Conservation (phyloP, 2,329 filamentous ascomycete species). For the Cladosporium sp. region DNA sequence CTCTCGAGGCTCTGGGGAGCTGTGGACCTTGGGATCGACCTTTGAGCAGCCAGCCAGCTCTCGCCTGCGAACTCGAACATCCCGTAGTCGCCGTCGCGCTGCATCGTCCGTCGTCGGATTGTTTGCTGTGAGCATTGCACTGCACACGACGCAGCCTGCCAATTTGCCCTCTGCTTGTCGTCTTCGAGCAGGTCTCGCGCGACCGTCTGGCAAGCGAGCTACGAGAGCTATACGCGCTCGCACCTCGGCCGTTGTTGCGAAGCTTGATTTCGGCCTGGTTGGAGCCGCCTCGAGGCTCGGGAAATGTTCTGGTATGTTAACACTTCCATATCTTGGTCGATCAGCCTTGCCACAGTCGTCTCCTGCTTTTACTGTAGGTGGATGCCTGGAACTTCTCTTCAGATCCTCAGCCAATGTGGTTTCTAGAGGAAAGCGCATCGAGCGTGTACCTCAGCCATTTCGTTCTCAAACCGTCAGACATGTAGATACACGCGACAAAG, state of each 20-base stretch:
- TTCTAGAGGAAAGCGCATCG: not conserved
- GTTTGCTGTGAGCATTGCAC: not conserved
- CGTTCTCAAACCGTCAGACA: not conserved
- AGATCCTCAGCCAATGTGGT: not conserved
- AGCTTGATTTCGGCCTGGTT: constrained; percentile 9
- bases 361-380: too few species aligned
- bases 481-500: not conserved
- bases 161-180: not conserved
- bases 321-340: not conserved
- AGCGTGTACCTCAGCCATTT: not conserved
- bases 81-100: not conserved
- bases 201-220: constrained; percentile 1
- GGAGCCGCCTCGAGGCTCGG: constrained; percentile 5
- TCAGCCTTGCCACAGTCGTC: not conserved
- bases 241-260: constrained; percentile 8
- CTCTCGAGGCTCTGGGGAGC: constrained; percentile 16
- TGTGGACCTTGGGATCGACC: not conserved
- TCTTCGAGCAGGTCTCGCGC: constrained; percentile 4
- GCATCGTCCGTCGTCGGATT: not conserved
- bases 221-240: constrained; percentile 1
- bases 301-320: constrained; percentile 16
- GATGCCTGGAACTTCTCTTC: not conserved
- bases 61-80: not conserved
- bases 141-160: not conserved
- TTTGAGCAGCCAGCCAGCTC: constrained; percentile 1